Percentiles rank a stretch among this genome's conserved stretches.
phyloP scores from a whole-genome alignment of 2,329 filamentous ascomycete genomes.

The Verticillium dahliae region DNA sequence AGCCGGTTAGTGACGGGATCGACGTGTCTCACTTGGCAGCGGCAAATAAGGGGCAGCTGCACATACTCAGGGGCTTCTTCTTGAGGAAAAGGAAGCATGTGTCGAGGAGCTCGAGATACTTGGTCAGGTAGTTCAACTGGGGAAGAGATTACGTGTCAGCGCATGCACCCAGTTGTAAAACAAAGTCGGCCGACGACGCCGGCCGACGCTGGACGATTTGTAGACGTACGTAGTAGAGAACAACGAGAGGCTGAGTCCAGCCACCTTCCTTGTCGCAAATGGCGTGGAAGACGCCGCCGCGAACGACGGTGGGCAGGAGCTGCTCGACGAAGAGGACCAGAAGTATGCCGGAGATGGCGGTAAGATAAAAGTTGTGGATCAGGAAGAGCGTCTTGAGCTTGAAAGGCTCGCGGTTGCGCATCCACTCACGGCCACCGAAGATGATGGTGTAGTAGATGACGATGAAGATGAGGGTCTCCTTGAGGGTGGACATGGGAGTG shows the following conservation, averaged over 20 bases:
- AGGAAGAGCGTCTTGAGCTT: slow-evolving; percentile 88
- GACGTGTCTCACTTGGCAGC: background rate
- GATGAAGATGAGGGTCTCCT: slow-evolving; percentile 73
- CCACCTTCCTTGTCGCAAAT: slow-evolving; percentile 80
- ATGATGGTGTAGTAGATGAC: slow-evolving; percentile 88
- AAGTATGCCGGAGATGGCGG: slow-evolving; percentile 72
- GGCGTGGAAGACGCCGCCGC: slow-evolving; percentile 78
- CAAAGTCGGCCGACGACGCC: background rate
- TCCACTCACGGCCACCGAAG: slow-evolving; percentile 84
- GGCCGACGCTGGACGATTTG: slow-evolving; percentile 14
- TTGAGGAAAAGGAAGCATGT: slow-evolving; percentile 97
- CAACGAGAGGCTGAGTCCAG: slow-evolving; percentile 89
- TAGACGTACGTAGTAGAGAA: slow-evolving; percentile 84
- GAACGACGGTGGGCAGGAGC: slow-evolving; percentile 73
- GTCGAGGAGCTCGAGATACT: slow-evolving; percentile 92
- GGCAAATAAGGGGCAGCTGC: background rate
- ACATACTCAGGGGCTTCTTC: slow-evolving; percentile 91
- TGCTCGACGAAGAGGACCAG: slow-evolving; percentile 87
- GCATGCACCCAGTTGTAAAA: background rate
- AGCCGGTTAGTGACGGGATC: slow-evolving; percentile 20
- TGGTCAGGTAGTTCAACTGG: slow-evolving; percentile 95
- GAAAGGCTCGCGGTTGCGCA: slow-evolving; percentile 80
- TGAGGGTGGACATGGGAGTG: slow-evolving; percentile 86
- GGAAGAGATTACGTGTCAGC: slow-evolving; percentile 1
- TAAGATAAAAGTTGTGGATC: slow-evolving; percentile 94